Percentiles rank a stretch among this genome's conserved stretches.
Evolutionary conservation across 129 eudicot genomes (phyloP).

Genomic region (Flaveria ramosissima): DNA sequence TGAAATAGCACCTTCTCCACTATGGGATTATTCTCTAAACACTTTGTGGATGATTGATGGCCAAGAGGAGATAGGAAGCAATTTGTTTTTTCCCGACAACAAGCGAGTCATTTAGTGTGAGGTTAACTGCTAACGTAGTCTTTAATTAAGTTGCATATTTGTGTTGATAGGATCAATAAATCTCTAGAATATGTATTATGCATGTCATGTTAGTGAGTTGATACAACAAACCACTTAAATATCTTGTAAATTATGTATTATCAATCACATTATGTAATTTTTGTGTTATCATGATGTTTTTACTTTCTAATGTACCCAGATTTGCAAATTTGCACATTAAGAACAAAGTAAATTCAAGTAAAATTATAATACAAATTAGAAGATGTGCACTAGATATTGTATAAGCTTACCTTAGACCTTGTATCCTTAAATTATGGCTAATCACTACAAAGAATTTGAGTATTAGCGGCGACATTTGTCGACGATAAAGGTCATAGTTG

Average conservation of each 20-base stretch:
- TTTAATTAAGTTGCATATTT: constrained; percentile 14
- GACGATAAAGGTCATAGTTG: too few relatives aligned
- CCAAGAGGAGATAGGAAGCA: constrained; percentile 43
- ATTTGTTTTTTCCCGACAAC: constrained; percentile 44
- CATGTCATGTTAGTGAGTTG: not conserved
- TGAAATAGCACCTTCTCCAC: constrained; percentile 43
- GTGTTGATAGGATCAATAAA: constrained; percentile 27
- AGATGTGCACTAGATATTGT: too few relatives aligned
- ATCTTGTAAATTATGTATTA: not conserved
- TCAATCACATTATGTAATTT: not conserved
- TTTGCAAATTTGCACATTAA: too few relatives aligned
- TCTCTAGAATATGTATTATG: not conserved
- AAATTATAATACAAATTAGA: too few relatives aligned
- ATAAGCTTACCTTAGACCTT: too few relatives aligned
- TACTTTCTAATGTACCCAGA: too few relatives aligned
- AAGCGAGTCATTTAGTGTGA: constrained; percentile 33
- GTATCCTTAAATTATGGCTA: too few relatives aligned
- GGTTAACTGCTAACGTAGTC: constrained; percentile 37
- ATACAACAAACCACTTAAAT: not conserved
- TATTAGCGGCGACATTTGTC: too few relatives aligned
- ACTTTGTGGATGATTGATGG: constrained; percentile 53
- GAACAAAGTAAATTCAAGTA: too few relatives aligned
- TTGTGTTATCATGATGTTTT: not conserved
- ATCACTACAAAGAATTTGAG: too few relatives aligned
- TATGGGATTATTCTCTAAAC: constrained; percentile 65